These are phyloP conservation scores for Emergomyces pasteurianus DNA, from an alignment of 2,329 filamentous ascomycete genomes.

Conservation along the genomic window DNA sequence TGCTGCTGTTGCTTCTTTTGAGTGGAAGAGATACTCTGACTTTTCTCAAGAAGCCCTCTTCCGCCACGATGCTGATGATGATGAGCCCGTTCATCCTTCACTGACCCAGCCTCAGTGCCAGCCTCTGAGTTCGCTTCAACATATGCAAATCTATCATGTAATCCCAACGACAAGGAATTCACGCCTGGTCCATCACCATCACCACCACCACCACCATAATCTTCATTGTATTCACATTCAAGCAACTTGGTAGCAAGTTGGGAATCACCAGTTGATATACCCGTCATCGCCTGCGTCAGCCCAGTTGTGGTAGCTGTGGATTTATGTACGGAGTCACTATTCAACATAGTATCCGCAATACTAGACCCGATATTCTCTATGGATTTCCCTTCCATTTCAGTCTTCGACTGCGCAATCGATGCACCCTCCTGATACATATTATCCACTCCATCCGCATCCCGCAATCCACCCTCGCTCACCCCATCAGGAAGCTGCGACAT, in stretches of 20 bases:
- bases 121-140: not conserved
- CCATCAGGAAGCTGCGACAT: conserved; percentile 35
- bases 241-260: not conserved
- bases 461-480: not conserved
- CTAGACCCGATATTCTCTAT: not conserved
- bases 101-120: not conserved
- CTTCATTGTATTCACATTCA: not conserved
- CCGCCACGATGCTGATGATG: not conserved
- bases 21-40: too few relatives aligned
- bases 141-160: not conserved
- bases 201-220: not conserved
- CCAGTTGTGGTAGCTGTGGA: not conserved
- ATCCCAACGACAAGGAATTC: not conserved
- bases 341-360: not conserved
- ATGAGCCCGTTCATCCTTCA: not conserved
- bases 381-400: not conserved
- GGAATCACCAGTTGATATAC: not conserved
- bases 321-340: not conserved
- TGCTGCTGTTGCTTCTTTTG: not conserved
- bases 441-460: not conserved
- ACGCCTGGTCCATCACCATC: too few relatives aligned
- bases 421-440: not conserved
- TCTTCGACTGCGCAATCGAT: not conserved
- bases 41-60: not conserved
- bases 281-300: not conserved